Conservation (phyloP, 163 green algal genomes). For the Scenedesmus sp. region DNA sequence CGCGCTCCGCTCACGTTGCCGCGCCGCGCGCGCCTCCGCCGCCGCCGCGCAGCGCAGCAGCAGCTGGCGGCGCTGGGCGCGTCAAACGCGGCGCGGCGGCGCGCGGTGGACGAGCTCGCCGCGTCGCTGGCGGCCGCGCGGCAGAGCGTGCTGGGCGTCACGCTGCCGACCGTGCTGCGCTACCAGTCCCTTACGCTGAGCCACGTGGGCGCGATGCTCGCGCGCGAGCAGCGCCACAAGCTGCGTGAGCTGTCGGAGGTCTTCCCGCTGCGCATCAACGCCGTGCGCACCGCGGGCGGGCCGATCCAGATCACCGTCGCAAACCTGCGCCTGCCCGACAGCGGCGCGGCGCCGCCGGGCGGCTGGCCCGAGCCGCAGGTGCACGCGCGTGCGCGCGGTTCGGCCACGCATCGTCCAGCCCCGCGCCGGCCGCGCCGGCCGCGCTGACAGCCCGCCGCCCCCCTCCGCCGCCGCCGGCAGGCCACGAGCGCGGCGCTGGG, state of each 20-base stretch:
- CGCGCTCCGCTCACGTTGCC: no score
- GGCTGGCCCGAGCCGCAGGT: conserved; percentile 43
- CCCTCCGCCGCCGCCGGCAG: conserved; percentile 20
- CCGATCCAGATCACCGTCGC: conserved; percentile 46
- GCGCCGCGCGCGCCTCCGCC: no score
- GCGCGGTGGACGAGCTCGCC: background rate
- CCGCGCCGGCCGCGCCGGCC: no score
- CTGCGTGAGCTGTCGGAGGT: conserved; percentile 43
- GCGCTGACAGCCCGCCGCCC: no score
- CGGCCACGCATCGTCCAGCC: no score
- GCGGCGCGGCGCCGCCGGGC: background rate
- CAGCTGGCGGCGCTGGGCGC: conserved; percentile 5
- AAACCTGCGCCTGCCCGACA: conserved; percentile 42
- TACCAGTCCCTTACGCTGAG: conserved; percentile 45
- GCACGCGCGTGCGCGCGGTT: background rate
- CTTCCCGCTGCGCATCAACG: conserved; percentile 43
- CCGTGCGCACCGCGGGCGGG: conserved; percentile 28
- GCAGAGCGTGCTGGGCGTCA: conserved; percentile 22
- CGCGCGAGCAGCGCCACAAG: conserved; percentile 25
- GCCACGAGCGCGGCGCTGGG: conserved; percentile 58
- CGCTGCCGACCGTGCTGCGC: conserved; percentile 40
- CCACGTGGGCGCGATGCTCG: conserved; percentile 40
- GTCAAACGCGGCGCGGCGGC: background rate
- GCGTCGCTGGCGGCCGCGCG: conserved; percentile 22
- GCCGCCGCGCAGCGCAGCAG: conserved; percentile 15